phyloP scores from a whole-genome alignment of 2,329 filamentous ascomycete genomes.

The Zasmidium angulare region DNA sequence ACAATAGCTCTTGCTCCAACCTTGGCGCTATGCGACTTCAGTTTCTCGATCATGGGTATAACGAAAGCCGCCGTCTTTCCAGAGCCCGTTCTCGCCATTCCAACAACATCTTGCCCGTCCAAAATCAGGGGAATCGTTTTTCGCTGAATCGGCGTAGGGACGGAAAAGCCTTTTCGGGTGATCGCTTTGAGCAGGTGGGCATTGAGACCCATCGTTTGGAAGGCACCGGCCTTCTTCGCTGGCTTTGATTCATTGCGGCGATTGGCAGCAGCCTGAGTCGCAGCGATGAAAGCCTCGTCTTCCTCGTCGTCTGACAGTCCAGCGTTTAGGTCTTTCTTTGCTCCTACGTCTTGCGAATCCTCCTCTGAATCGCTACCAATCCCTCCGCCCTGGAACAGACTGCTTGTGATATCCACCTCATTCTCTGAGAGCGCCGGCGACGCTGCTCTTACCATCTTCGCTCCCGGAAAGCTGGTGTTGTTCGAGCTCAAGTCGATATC shows the following conservation, averaged over 20 bases:
- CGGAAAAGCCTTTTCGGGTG: conserved; percentile 87
- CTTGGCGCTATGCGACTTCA: conserved; percentile 82
- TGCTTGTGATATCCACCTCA: conserved; percentile 84
- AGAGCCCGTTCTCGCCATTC: conserved; percentile 97
- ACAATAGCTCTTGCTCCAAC: conserved; percentile 85
- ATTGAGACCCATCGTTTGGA: conserved; percentile 91
- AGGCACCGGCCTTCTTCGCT: conserved; percentile 93
- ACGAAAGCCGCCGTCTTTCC: conserved; percentile 98
- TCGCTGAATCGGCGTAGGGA: conserved; percentile 95
- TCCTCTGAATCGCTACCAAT: conserved; percentile 51
- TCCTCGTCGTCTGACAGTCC: conserved; percentile 32
- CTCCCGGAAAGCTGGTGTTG: neutral
- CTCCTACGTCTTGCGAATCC: conserved; percentile 9
- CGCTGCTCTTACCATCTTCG: conserved; percentile 50
- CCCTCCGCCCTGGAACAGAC: conserved; percentile 56
- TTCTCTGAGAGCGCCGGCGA: conserved; percentile 86
- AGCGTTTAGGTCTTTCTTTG: conserved; percentile 5
- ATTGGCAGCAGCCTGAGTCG: conserved; percentile 82
- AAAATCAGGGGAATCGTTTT: conserved; percentile 93
- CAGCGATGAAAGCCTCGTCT: conserved; percentile 79
- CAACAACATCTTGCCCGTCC: conserved; percentile 91
- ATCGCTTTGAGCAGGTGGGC: conserved; percentile 85
- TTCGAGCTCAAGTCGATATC: neutral
- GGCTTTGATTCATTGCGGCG: conserved; percentile 79
- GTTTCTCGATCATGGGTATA: conserved; percentile 93